Conservation (phyloP, 192 early-diverging fungal genomes). For the Coemansia sp. region DNA sequence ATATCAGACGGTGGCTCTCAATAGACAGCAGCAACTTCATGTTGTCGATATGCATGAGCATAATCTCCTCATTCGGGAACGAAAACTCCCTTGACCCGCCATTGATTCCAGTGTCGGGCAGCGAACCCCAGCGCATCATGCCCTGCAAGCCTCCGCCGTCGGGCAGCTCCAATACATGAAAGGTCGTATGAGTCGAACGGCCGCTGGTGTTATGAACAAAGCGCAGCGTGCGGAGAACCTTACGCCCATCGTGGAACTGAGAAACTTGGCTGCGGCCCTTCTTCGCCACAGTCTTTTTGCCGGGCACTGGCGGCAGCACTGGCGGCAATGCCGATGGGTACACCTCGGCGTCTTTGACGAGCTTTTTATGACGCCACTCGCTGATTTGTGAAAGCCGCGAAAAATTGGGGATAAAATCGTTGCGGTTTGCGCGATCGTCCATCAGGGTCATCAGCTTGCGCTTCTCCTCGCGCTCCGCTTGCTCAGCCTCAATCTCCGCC, state of each 20-base stretch:
- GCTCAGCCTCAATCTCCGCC: slow-evolving; percentile 65
- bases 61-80: slow-evolving; percentile 44
- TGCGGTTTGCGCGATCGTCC: slow-evolving; percentile 56
- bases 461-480: slow-evolving; percentile 66
- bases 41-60: slow-evolving; percentile 55
- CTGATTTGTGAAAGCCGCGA: slow-evolving; percentile 66
- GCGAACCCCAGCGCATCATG: slow-evolving; percentile 67
- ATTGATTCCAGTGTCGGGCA: slow-evolving; percentile 62
- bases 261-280: slow-evolving; percentile 44
- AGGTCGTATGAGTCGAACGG: slow-evolving; percentile 62
- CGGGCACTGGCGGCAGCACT: slow-evolving; percentile 10
- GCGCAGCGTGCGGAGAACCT: slow-evolving; percentile 68
- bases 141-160: slow-evolving; percentile 57
- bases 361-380: slow-evolving; percentile 68
- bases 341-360: slow-evolving; percentile 54
- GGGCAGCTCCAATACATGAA: slow-evolving; percentile 60
- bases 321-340: slow-evolving; percentile 32
- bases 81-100: slow-evolving; percentile 64
- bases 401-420: slow-evolving; percentile 69
- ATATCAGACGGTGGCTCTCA: slow-evolving; percentile 52
- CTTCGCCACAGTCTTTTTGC: slow-evolving; percentile 39
- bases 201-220: slow-evolving; percentile 56
- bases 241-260: slow-evolving; percentile 58
- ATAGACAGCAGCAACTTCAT: slow-evolving; percentile 48
- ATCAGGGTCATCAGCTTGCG: slow-evolving; percentile 68